Evolutionary conservation across 768 basidiomycete genomes (phyloP).

Genomic region (Pleurotus cornucopiae): DNA sequence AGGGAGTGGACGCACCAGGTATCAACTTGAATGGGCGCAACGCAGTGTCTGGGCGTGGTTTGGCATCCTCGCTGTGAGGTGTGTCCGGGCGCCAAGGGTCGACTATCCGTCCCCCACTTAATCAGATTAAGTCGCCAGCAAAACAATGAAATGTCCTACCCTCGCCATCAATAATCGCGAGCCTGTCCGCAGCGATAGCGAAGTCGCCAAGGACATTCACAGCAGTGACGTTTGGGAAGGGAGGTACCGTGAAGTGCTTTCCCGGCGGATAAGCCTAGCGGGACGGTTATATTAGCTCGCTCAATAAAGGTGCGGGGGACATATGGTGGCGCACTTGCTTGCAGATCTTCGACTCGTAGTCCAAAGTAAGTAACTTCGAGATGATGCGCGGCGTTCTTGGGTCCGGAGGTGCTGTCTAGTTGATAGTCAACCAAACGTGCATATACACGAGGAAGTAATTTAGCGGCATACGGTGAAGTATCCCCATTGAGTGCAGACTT

Average conservation of each 20-base stretch:
- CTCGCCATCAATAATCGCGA: constrained; percentile 89
- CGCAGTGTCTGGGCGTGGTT: constrained; percentile 64
- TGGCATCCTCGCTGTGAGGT: constrained; percentile 74
- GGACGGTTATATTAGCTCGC: not conserved
- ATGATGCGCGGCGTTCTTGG: constrained; percentile 69
- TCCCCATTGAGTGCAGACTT: constrained; percentile 95
- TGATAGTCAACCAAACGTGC: not conserved
- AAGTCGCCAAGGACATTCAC: constrained; percentile 89
- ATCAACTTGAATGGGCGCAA: constrained; percentile 84
- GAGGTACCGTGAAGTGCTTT: constrained; percentile 66
- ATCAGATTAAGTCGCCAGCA: not conserved
- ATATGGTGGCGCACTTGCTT: constrained; percentile 34
- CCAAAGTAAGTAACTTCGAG: constrained; percentile 69
- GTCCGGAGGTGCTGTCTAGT: constrained; percentile 72
- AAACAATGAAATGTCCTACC: constrained; percentile 30
- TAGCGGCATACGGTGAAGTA: constrained; percentile 70
- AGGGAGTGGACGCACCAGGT: constrained; percentile 48
- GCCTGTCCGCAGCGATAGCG: constrained; percentile 68
- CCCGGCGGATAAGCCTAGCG: constrained; percentile 74
- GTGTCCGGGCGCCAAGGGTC: constrained; percentile 92
- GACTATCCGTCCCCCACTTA: constrained; percentile 32
- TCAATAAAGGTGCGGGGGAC: not conserved
- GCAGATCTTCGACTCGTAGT: constrained; percentile 70
- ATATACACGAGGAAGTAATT: not conserved
- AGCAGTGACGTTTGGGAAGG: constrained; percentile 70